Evolutionary conservation across 2,329 filamentous ascomycete species (phyloP), one percentile per base, ranked within the genome.

Genomic region (Xylariomycetidae sp.): DNA sequence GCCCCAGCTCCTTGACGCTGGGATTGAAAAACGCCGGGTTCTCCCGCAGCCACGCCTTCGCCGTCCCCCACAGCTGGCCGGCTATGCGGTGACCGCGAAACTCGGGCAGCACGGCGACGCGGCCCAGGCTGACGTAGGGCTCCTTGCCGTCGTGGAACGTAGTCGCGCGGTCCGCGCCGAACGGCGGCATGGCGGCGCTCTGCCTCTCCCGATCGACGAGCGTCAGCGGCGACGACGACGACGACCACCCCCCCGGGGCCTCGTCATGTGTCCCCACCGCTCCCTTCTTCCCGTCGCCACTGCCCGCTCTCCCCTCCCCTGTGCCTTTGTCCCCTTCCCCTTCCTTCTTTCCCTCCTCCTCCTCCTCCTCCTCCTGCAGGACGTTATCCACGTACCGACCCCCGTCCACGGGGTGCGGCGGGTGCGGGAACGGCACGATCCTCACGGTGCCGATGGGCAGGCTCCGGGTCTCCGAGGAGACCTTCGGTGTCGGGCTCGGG

Each of bases 51-150:
- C 85, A 95, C n/a, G 64, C 59, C 22, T 88, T 57, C 1, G 79
- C 83, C 0, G 72, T 72, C 35, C 77, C 71, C 48, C 94, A 75
- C 16, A 96, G 65, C 36, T 80, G 62, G 31, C 69, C 70, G 1
- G 77, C 80, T 19, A 94, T 64, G 9, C 77, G 76, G 40, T 72
- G 69, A 1, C 80, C 77, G 18, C 88, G 75, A 53, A 78, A 86
- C 16, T 74, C 67, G 7, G 69, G 62, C 11, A 85, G 46, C 0
- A 92, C 81, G 0, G 87, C 85, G 17, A 96, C 67, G 1, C 87
- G 75, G 5, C 87, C 87, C 2, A 96, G 62, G 62, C 90, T 94
- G 42, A 94, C 68, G 58, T 90, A 94, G 0, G 85, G 79, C 51
- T 94, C 87, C 23, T 66, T 53, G 6, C 72, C 74, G 50, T 84